phyloP scores from a whole-genome alignment of 345 rosid species.

The Hevea brasiliensis region DNA sequence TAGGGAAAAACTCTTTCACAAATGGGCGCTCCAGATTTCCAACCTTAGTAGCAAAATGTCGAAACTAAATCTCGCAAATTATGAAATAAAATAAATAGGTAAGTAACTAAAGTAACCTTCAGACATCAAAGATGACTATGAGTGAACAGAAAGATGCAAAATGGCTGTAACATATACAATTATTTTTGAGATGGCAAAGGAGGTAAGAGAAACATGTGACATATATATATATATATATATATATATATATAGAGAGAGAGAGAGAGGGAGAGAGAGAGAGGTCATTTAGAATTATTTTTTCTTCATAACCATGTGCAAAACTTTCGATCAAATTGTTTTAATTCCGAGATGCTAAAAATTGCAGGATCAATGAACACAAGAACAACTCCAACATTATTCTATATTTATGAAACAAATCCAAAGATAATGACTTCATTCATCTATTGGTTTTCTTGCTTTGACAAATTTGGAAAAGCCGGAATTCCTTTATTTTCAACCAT shows the following conservation, averaged over 20 bases:
- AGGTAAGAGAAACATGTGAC: background rate
- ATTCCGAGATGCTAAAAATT: background rate
- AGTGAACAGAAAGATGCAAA: background rate
- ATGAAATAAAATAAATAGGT: constrained; percentile 10
- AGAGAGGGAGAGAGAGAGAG: too few relatives aligned
- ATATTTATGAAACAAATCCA: too few relatives aligned
- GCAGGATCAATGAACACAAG: background rate
- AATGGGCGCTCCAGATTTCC: constrained; percentile 97
- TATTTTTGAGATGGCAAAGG: background rate
- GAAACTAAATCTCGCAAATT: constrained; percentile 60
- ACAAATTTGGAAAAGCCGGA: too few relatives aligned
- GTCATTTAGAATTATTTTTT: too few relatives aligned
- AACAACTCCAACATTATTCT: background rate
- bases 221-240: background rate
- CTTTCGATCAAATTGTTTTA: background rate
- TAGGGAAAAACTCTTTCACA: constrained; percentile 86
- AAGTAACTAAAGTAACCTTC: background rate
- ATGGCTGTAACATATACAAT: background rate
- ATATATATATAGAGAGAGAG: background rate
- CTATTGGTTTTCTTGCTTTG: too few relatives aligned
- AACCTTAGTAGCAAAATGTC: constrained; percentile 87
- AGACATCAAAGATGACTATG: background rate
- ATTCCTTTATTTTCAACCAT: too few relatives aligned
- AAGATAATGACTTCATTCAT: too few relatives aligned
- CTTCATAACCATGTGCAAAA: background rate